Percentiles rank a stretch among this genome's conserved stretches.
These are phyloP conservation scores for Teratosphaeriaceae sp. DNA, from an alignment of 2,329 filamentous ascomycete genomes.

Conservation along the genomic window DNA sequence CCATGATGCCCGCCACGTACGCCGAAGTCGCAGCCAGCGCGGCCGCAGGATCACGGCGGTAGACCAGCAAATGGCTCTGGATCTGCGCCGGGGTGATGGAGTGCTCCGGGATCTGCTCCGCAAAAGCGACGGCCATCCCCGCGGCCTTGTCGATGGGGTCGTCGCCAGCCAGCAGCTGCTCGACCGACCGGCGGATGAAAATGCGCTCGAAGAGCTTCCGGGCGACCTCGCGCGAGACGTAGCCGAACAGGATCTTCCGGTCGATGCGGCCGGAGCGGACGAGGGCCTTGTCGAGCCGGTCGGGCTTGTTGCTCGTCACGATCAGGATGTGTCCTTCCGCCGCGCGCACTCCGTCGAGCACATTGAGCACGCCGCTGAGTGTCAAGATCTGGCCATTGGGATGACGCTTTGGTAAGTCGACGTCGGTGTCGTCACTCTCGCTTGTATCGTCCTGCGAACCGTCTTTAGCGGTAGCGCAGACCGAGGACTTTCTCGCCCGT, in stretches of 20 bases:
- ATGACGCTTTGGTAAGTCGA: neutral
- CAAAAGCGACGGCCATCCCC: conserved; percentile 37
- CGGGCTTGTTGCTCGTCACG: conserved; percentile 72
- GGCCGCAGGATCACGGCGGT: conserved; percentile 38
- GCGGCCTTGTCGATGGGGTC: conserved; percentile 20
- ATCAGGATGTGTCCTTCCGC: conserved; percentile 71
- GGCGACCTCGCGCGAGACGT: conserved; percentile 32
- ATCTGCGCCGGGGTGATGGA: conserved; percentile 45
- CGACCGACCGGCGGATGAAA: conserved; percentile 11
- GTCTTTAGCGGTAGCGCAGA: neutral
- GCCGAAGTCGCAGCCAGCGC: conserved; percentile 35
- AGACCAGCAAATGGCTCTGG: conserved; percentile 43
- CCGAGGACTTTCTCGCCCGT: too few relatives aligned
- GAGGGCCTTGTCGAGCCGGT: conserved; percentile 64
- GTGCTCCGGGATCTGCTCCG: conserved; percentile 35
- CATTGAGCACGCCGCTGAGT: conserved; percentile 70
- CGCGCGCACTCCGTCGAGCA: conserved; percentile 70
- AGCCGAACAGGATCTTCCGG: conserved; percentile 54
- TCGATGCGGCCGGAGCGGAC: conserved; percentile 67
- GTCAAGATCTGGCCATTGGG: conserved; percentile 47
- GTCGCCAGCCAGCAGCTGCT: conserved; percentile 7
- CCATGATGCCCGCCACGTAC: conserved; percentile 34
- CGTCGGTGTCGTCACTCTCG: neutral
- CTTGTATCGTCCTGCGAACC: neutral
- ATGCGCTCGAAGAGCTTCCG: conserved; percentile 34